A percentile compares a stretch with the other conserved stretches of the same genome.
Conservation (phyloP, 176 grass and related monocot species). For the Coix lacrymajobi region DNA sequence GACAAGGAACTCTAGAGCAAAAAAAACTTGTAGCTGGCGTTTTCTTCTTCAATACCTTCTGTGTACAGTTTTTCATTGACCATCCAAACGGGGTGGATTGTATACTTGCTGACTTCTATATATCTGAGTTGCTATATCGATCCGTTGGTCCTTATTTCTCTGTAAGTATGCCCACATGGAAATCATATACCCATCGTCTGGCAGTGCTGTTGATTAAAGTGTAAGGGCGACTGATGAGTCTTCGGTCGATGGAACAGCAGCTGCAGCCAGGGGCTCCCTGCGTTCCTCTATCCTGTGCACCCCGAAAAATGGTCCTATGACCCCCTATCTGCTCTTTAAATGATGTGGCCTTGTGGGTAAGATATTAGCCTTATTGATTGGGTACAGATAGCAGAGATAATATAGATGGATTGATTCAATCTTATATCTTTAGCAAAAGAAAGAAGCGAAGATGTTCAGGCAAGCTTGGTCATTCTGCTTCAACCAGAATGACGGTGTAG, state of each 20-base stretch:
- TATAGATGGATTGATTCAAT: not conserved
- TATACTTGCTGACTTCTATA: not conserved
- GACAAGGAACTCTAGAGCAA: constrained; percentile 16
- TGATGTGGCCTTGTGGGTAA: too few relatives aligned
- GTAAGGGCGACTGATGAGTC: too few relatives aligned
- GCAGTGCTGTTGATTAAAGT: not conserved
- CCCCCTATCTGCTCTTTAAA: too few relatives aligned
- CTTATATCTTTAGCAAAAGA: too few relatives aligned
- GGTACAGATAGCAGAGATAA: not conserved
- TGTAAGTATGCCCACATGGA: not conserved
- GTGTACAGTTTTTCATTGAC: not conserved
- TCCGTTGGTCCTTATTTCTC: not conserved
- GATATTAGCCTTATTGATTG: not conserved
- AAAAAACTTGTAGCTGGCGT: not conserved
- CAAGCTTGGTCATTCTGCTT: not conserved
- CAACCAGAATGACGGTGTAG: not conserved
- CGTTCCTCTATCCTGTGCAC: too few relatives aligned
- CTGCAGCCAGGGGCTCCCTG: not conserved
- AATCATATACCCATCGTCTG: not conserved
- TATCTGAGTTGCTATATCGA: not conserved
- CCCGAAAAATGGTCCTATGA: too few relatives aligned
- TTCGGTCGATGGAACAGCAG: not conserved
- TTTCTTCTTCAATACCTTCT: not conserved
- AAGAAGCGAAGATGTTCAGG: not conserved
- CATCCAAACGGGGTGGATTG: not conserved